Conservation (phyloP, 169 alveolate species). For the Neospora caninum region DNA sequence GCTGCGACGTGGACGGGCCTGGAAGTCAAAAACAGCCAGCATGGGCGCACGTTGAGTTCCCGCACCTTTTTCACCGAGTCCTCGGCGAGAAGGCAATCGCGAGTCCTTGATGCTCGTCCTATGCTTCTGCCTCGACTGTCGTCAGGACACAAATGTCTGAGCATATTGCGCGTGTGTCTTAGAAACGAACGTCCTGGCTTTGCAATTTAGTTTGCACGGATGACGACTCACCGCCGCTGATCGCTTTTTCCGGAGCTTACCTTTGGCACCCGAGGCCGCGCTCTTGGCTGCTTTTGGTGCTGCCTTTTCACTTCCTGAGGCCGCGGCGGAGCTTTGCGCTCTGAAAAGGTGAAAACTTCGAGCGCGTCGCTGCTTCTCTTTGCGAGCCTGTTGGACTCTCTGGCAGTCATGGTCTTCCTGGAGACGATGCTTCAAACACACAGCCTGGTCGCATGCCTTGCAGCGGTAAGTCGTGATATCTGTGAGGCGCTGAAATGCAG, state of each 20-base stretch:
- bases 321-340: neutral
- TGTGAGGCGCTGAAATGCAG: constrained; percentile 57
- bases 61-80: too few relatives aligned
- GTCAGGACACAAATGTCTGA: too few relatives aligned
- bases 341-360: constrained; percentile 32
- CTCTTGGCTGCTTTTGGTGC: neutral
- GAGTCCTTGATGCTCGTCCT: neutral
- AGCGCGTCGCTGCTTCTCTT: constrained; percentile 34
- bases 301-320: neutral
- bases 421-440: constrained; percentile 58
- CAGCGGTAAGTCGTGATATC: constrained; percentile 50
- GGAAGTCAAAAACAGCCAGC: too few relatives aligned
- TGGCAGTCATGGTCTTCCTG: constrained; percentile 66
- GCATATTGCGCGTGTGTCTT: too few relatives aligned
- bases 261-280: neutral
- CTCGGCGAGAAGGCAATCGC: too few relatives aligned
- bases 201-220: too few relatives aligned
- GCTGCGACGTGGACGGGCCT: neutral
- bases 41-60: too few relatives aligned
- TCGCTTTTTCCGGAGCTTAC: neutral
- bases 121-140: too few relatives aligned
- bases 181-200: too few relatives aligned
- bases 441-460: constrained; percentile 41
- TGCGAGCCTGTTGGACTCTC: neutral
- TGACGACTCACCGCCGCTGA: too few relatives aligned